Percentiles rank a stretch among this genome's conserved stretches.
phyloP scores from a whole-genome alignment of 2,329 filamentous ascomycete genomes.

The Celoporthe dispersa region DNA sequence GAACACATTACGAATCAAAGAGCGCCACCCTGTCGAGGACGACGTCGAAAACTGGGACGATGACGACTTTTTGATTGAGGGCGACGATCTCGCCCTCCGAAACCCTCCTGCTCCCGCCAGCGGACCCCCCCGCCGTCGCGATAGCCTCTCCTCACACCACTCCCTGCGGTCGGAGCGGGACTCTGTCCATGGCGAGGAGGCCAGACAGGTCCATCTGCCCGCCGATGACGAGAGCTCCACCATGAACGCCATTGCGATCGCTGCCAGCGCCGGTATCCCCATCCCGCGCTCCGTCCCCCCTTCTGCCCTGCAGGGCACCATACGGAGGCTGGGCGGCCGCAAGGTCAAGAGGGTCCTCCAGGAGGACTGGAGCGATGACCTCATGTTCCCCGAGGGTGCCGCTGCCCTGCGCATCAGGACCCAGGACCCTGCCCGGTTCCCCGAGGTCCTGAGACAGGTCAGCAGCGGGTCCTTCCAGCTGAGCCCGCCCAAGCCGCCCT shows the following conservation, averaged over 20 bases:
- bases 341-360: constrained; percentile 74
- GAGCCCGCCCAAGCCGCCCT: constrained; percentile 52
- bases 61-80: constrained; percentile 73
- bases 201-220: constrained; percentile 84
- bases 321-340: constrained; percentile 81
- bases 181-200: constrained; percentile 77
- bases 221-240: constrained; percentile 85
- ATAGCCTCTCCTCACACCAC: constrained; percentile 79
- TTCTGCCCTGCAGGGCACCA: constrained; percentile 88
- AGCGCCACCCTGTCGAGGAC: constrained; percentile 59
- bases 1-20: constrained; percentile 59
- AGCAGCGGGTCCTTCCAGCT: constrained; percentile 50
- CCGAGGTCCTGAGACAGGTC: constrained; percentile 70
- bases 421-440: constrained; percentile 64
- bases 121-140: constrained; percentile 61
- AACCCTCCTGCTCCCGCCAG: constrained; percentile 52
- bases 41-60: constrained; percentile 80
- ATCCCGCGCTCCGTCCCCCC: constrained; percentile 84
- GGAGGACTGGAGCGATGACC: constrained; percentile 81
- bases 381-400: constrained; percentile 67
- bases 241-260: constrained; percentile 82
- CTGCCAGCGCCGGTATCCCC: constrained; percentile 87
- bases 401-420: constrained; percentile 68
- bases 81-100: constrained; percentile 66
- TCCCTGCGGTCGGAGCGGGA: constrained; percentile 85